phyloP scores from a whole-genome alignment of 345 rosid species.

The Populus alba region DNA sequence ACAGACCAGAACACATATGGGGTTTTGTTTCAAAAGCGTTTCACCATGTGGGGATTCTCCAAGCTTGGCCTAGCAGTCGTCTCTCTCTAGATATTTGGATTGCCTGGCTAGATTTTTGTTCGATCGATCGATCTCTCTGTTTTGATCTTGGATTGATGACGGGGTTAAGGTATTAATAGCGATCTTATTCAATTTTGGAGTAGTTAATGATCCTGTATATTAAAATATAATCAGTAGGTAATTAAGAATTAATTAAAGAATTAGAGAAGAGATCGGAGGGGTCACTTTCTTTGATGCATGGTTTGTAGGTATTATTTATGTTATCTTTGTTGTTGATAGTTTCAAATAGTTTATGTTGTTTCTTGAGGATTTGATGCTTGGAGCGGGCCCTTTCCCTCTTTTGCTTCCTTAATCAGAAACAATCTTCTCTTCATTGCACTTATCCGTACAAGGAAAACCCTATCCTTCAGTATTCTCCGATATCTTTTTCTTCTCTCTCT shows the following conservation, averaged over 20 bases:
- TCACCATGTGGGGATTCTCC: constrained; percentile 16
- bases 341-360: constrained; percentile 55
- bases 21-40: constrained; percentile 9
- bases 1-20: constrained; percentile 27
- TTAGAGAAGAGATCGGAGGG: neutral
- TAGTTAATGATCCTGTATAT: neutral
- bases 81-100: neutral
- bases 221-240: neutral
- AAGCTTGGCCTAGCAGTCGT: neutral
- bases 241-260: neutral
- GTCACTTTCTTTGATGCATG: neutral
- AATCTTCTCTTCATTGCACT: constrained; percentile 34
- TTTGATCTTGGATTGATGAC: neutral
- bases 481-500: constrained; percentile 1
- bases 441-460: constrained; percentile 44
- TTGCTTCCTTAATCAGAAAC: constrained; percentile 40
- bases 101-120: no score
- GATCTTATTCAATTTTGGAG: no score
- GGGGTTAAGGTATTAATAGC: no score
- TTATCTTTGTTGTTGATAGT: constrained; percentile 9
- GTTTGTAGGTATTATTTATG: constrained; percentile 8
- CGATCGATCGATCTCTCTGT: no score
- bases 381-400: constrained; percentile 34
- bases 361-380: constrained; percentile 29
- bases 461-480: neutral